Base-by-base conservation (phyloP, 768 basidiomycete genomes). In the Russula ochroleuca region DNA sequence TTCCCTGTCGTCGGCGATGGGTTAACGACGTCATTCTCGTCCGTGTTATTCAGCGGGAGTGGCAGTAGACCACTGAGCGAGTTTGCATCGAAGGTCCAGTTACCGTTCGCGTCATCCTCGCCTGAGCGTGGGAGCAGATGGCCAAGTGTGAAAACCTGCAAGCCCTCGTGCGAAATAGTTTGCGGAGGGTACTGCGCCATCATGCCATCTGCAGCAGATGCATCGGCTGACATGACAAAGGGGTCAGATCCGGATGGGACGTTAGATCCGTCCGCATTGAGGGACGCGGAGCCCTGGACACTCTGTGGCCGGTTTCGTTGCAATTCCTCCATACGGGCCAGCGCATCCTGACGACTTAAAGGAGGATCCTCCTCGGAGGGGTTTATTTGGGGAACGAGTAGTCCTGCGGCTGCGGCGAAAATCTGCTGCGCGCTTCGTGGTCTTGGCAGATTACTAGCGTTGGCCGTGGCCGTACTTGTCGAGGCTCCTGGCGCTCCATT, bases 81-180 rank as follows among this genome's bases (percentile, higher is more conserved):
- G 55, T 59, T 71, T 11, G 79, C 69, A 56, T 85, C 81, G 71
- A 82, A 85, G 28, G 76, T 78, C 87, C 87, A 89, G 61, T 81
- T 83, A 19, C 83, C 86, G 48, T 81, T 81, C 43, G 70, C 73
- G 69, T 84, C 83, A 23, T 79, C 81, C 57, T 76, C 71, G 48
- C 74, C 74, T 63, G 78, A 78, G 62, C 82, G 76, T 15, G 89
- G 89, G 67, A 90, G 77, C 25, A 91, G 75, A 72, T 90, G 89
- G 0, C 90, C 89, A 4, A 92, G 82, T 1, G 90, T 92, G 71
- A 89, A 89, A 58, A 91, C 88, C 72, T 90, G 87, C 58, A 92
- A 73, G 4, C 87, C 89, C 69, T 87, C 83, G 63, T 89, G 86
- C 48, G 69, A 52, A 48, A 61, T 63, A 43, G 70, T 72, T 28